Evolutionary conservation across 2,329 filamentous ascomycete genomes (phyloP).

Genomic region (Bertia moriformis): DNA sequence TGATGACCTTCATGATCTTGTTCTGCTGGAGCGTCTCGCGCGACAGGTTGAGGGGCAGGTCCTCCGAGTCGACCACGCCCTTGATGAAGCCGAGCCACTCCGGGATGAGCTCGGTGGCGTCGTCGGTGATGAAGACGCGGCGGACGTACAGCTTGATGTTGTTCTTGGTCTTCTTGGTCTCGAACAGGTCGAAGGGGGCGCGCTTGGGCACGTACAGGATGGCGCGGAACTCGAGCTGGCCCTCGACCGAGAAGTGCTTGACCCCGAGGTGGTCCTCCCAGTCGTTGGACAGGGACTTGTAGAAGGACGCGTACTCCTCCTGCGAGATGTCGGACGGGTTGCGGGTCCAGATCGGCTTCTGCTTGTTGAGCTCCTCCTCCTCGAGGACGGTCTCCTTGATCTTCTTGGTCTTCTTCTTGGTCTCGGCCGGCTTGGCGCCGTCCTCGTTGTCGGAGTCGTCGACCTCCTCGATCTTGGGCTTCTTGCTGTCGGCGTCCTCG

Average conservation of each 20-base stretch:
- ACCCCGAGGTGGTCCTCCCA: constrained; percentile 99
- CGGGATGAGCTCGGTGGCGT: constrained; percentile 95
- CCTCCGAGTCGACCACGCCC: constrained; percentile 99
- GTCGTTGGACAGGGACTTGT: constrained; percentile 99
- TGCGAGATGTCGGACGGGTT: constrained; percentile 88
- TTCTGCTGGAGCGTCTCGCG: constrained; percentile 99
- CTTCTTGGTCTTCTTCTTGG: constrained; percentile 99
- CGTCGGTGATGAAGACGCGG: constrained; percentile 99
- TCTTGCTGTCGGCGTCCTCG: constrained; percentile 70
- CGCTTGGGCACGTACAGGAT: constrained; percentile 99
- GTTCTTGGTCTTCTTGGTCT: constrained; percentile 99
- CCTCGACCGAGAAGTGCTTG: constrained; percentile 99
- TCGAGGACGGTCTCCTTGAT: constrained; percentile 97
- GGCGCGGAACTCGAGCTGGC: constrained; percentile 99
- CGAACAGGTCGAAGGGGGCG: constrained; percentile 97
- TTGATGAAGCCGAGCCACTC: constrained; percentile 99
- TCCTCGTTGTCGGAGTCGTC: constrained; percentile 69
- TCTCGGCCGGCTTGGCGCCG: constrained; percentile 60
- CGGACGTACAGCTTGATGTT: constrained; percentile 99
- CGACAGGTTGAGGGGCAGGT: constrained; percentile 96
- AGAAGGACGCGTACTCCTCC: constrained; percentile 98
- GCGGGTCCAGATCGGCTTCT: constrained; percentile 99
- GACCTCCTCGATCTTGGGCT: constrained; percentile 77
- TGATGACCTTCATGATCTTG: constrained; percentile 99
- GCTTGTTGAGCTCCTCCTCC: constrained; percentile 99